A percentile compares a stretch with the other conserved stretches of the same genome.
Evolutionary conservation across 2,329 filamentous ascomycete genomes (phyloP).

Genomic region (Xenosphaeropsis pyriputrescens): DNA sequence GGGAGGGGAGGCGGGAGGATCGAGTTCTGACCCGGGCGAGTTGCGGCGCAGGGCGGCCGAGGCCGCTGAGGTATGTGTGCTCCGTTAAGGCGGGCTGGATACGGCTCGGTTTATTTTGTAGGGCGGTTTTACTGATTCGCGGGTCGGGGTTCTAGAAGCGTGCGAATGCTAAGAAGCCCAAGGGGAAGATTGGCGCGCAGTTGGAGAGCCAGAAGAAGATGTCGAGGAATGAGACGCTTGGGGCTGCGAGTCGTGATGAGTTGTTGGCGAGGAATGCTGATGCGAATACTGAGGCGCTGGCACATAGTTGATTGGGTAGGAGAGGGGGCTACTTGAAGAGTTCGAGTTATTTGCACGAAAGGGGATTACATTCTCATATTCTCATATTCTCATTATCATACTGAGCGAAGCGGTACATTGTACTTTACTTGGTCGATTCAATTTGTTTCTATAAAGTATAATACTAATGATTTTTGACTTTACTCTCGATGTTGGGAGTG

Average conservation of each 20-base stretch:
- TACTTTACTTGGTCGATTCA: no score
- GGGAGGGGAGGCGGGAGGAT: constrained; percentile 9
- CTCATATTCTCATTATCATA: no score
- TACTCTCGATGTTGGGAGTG: no score
- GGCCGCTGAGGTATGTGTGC: constrained; percentile 74
- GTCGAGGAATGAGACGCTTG: constrained; percentile 52
- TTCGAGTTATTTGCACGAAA: no score
- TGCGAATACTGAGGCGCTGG: constrained; percentile 36
- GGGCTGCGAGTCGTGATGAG: constrained; percentile 53
- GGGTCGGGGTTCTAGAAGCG: constrained; percentile 41
- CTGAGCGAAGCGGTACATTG: no score
- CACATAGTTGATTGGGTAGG: constrained; percentile 32
- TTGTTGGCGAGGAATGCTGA: constrained; percentile 54
- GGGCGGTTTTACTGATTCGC: neutral
- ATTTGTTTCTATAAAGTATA: no score
- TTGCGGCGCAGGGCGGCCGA: constrained; percentile 53
- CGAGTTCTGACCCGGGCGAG: constrained; percentile 31
- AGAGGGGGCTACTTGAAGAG: no score
- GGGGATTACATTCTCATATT: no score
- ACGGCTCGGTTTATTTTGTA: neutral
- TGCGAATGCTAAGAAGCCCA: constrained; percentile 41
- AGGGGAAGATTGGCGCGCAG: constrained; percentile 51
- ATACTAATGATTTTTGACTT: no score
- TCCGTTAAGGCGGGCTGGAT: neutral
- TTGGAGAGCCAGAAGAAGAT: constrained; percentile 64